These are phyloP conservation scores for Phlebiopsis flavidoalba DNA, from an alignment of 768 basidiomycete species.

Conservation along the genomic window DNA sequence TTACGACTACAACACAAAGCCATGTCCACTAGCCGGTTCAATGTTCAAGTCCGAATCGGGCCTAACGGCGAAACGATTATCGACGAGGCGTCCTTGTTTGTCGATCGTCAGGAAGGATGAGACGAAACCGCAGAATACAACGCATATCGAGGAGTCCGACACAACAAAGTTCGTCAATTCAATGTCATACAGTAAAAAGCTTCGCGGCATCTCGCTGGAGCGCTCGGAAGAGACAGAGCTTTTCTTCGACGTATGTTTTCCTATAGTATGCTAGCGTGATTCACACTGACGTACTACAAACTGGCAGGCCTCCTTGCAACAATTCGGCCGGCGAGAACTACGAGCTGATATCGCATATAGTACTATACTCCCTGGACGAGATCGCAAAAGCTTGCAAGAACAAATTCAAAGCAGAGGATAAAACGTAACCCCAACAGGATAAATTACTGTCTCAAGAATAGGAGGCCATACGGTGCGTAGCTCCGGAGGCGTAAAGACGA, in stretches of 20 bases:
- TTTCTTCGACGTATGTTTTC: constrained; percentile 69
- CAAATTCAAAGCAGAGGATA: constrained; percentile 90
- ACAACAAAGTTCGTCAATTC: constrained; percentile 84
- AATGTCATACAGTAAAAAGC: constrained; percentile 73
- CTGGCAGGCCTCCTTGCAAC: constrained; percentile 71
- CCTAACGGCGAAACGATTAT: constrained; percentile 84
- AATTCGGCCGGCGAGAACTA: constrained; percentile 91
- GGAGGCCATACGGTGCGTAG: constrained; percentile 67
- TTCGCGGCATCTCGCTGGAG: constrained; percentile 75
- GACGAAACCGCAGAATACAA: constrained; percentile 67
- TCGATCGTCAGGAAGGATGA: constrained; percentile 64
- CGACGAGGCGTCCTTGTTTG: constrained; percentile 79
- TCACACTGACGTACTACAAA: not conserved
- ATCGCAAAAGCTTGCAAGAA: constrained; percentile 88
- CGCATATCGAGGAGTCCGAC: constrained; percentile 79
- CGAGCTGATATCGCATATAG: constrained; percentile 82
- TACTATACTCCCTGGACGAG: constrained; percentile 81
- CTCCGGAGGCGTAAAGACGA: not conserved
- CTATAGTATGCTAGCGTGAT: not conserved
- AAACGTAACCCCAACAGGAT: constrained; percentile 72
- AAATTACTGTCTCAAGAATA: constrained; percentile 67
- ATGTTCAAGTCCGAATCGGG: constrained; percentile 82
- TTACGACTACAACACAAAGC: constrained; percentile 65
- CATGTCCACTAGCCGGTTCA: constrained; percentile 65
- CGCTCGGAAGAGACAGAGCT: constrained; percentile 84